These are phyloP conservation scores for Eucalyptus guilfoylei DNA, from an alignment of 345 rosid species.

Conservation along the genomic window DNA sequence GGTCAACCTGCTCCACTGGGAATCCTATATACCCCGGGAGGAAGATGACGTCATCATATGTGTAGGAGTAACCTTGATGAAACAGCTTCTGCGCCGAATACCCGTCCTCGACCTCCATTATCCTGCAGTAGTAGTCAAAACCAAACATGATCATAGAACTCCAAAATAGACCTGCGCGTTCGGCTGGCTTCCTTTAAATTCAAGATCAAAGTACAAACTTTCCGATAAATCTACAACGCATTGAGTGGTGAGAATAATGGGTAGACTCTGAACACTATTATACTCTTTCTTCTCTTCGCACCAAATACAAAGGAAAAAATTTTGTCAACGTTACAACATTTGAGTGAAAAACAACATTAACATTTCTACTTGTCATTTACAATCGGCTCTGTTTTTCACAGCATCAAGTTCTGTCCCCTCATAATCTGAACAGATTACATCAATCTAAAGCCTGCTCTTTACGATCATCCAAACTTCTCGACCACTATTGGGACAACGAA, in stretches of 20 bases:
- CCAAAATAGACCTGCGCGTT: background rate
- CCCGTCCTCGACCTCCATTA: constrained; percentile 45
- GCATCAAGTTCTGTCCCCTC: background rate
- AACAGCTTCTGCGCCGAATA: constrained; percentile 52
- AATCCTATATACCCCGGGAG: constrained; percentile 93
- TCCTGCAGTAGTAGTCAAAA: background rate
- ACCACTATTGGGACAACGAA: background rate
- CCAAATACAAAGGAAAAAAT: background rate
- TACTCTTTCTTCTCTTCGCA: background rate
- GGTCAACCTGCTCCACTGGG: constrained; percentile 66
- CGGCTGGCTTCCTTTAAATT: background rate
- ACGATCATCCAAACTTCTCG: background rate
- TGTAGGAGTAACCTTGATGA: constrained; percentile 72
- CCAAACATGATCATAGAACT: background rate
- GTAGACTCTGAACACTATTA: background rate
- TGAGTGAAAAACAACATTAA: background rate
- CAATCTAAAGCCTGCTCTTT: background rate
- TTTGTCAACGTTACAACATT: background rate
- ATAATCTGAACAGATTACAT: background rate
- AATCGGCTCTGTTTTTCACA: background rate
- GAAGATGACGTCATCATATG: constrained; percentile 84
- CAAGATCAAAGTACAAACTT: background rate
- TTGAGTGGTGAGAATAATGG: background rate
- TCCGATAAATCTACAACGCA: background rate
- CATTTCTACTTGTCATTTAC: background rate